Percentiles rank a stretch among this genome's conserved stretches.
Conservation (phyloP, 257 asterid genomes). For the Misopates orontium region DNA sequence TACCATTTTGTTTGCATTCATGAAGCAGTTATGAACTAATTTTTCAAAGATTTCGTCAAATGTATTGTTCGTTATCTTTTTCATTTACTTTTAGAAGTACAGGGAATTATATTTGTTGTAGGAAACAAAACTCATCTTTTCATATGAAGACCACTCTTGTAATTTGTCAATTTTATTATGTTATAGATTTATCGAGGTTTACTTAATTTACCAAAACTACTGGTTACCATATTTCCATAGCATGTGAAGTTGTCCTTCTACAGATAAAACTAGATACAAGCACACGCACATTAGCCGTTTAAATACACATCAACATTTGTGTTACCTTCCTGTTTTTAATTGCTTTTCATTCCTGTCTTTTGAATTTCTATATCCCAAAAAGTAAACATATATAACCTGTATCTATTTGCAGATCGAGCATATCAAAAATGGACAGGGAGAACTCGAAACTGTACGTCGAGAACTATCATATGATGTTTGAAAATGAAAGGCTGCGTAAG, state of each 20-base stretch:
- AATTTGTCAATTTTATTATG: too few species aligned
- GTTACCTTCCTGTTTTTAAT: not conserved
- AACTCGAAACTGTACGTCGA: not conserved
- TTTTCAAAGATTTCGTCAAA: too few species aligned
- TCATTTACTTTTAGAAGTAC: too few species aligned
- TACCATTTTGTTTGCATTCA: too few species aligned
- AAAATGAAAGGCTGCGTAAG: conserved; percentile 17
- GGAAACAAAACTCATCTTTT: too few species aligned
- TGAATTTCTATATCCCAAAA: not conserved
- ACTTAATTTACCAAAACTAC: too few species aligned
- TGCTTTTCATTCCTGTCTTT: not conserved
- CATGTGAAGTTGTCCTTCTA: not conserved
- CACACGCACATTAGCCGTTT: not conserved
- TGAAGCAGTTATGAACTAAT: too few species aligned
- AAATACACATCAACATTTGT: too few species aligned
- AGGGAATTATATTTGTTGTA: too few species aligned
- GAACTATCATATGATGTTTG: not conserved
- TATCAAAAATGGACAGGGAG: conserved; percentile 2
- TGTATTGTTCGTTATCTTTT: too few species aligned
- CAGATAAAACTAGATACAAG: not conserved
- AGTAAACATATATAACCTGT: not conserved
- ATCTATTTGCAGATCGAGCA: not conserved
- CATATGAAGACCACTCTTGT: too few species aligned
- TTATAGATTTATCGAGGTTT: too few species aligned
- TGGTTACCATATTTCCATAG: not conserved